Evolutionary conservation across 257 asterid species (phyloP).

Genomic region (Salvia hispanica): DNA sequence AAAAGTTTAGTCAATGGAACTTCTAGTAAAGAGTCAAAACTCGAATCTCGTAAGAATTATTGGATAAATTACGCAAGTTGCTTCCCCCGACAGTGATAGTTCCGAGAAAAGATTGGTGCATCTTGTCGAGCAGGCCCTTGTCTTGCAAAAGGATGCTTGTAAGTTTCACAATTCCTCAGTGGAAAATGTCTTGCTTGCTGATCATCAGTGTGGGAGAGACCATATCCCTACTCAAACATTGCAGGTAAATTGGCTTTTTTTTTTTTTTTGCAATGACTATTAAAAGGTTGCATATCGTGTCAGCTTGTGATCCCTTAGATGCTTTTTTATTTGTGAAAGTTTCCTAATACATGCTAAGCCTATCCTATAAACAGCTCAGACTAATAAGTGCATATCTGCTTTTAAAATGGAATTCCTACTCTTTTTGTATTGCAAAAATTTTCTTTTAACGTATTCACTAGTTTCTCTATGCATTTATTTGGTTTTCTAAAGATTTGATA

Average conservation of each 20-base stretch:
- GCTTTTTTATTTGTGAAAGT: too few species aligned
- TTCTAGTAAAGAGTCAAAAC: slow-evolving; percentile 42
- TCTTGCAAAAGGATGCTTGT: slow-evolving; percentile 67
- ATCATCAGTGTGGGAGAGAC: slow-evolving; percentile 80
- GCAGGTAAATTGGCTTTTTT: slow-evolving; percentile 64
- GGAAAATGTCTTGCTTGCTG: slow-evolving; percentile 71
- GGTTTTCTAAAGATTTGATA: neutral
- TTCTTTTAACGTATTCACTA: slow-evolving; percentile 14
- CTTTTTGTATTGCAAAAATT: neutral
- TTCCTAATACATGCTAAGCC: too few species aligned
- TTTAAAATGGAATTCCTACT: slow-evolving; percentile 8
- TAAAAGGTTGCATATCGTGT: too few species aligned
- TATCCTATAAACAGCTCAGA: too few species aligned
- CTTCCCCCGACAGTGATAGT: slow-evolving; percentile 79
- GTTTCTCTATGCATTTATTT: neutral
- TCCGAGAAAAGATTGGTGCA: slow-evolving; percentile 70
- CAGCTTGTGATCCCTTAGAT: too few species aligned
- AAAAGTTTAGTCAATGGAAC: slow-evolving; percentile 37
- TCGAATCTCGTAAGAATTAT: slow-evolving; percentile 55
- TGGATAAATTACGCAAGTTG: slow-evolving; percentile 66
- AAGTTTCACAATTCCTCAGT: slow-evolving; percentile 70
- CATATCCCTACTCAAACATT: slow-evolving; percentile 72
- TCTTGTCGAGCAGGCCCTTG: slow-evolving; percentile 87
- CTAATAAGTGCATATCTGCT: too few species aligned
- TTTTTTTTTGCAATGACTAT: too few species aligned